A percentile compares a stretch with the other conserved stretches of the same genome.
Evolutionary conservation across 768 basidiomycete genomes (phyloP).

Genomic region (Suillus luteus): DNA sequence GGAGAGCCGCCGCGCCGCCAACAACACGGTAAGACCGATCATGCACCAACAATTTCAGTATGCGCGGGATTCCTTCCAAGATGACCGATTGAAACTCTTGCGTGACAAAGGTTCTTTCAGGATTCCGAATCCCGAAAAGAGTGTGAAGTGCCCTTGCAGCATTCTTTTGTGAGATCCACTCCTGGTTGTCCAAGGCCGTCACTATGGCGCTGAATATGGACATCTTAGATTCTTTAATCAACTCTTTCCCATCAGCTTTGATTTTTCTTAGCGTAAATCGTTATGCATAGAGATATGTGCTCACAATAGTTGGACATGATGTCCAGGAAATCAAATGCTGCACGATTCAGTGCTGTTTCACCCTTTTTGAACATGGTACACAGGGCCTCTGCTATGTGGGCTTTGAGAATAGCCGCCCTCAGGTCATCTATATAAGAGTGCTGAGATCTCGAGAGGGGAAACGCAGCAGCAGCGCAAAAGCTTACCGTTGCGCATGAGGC

Average conservation of each 20-base stretch:
- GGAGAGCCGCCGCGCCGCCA: neutral
- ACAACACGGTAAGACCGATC: constrained; percentile 4
- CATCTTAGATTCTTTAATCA: neutral
- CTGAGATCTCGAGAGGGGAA: neutral
- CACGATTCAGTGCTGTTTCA: neutral
- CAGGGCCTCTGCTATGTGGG: neutral
- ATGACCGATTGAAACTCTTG: neutral
- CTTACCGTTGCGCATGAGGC: constrained; percentile 9
- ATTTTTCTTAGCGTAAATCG: neutral
- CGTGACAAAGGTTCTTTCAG: neutral
- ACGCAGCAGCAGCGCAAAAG: neutral
- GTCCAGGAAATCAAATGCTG: constrained; percentile 11
- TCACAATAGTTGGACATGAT: constrained; percentile 11
- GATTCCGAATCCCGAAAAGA: neutral
- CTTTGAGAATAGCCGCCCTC: constrained; percentile 8
- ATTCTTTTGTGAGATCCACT: neutral
- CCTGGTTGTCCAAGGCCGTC: neutral
- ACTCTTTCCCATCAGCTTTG: constrained; percentile 1
- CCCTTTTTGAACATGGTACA: constrained; percentile 10
- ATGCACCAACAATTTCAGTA: constrained; percentile 3
- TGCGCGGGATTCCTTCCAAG: neutral
- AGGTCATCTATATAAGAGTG: constrained; percentile 11
- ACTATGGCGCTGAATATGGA: neutral
- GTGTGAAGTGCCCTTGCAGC: constrained; percentile 2
- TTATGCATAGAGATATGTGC: neutral